Evolutionary conservation across 169 alveolate genomes (phyloP).

Genomic region (Plasmodium coatneyi): DNA sequence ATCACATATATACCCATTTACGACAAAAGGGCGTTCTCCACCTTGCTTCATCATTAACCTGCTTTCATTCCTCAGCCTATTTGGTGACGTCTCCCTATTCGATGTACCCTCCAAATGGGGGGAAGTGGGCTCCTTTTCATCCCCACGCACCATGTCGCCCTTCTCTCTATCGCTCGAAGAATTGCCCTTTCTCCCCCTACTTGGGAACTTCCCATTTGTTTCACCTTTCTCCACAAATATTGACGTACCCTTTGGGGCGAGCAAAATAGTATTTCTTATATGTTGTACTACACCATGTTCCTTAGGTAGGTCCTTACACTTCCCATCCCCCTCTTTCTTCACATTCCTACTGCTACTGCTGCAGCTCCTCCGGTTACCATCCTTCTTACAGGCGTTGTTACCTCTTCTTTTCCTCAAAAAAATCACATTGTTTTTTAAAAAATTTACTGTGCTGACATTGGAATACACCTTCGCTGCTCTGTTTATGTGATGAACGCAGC

Average conservation of each 20-base stretch:
- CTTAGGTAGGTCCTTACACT: background rate
- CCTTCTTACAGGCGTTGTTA: background rate
- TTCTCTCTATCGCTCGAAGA: background rate
- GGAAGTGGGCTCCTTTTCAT: background rate
- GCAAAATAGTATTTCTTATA: conserved; percentile 11
- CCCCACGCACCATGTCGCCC: background rate
- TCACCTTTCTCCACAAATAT: conserved; percentile 7
- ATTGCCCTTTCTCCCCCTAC: background rate
- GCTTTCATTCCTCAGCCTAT: background rate
- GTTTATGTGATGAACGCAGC: background rate
- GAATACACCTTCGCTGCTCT: background rate
- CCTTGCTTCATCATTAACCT: background rate
- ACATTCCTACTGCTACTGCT: background rate
- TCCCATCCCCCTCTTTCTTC: background rate
- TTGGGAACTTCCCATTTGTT: background rate
- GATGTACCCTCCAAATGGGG: background rate
- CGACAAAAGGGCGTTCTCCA: background rate
- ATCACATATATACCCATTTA: background rate
- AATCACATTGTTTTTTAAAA: background rate
- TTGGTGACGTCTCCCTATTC: background rate
- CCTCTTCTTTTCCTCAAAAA: conserved; percentile 5
- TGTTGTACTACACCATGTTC: background rate
- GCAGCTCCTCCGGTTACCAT: background rate
- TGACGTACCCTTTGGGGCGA: background rate
- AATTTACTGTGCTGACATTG: background rate